Evolutionary conservation across 208 protist species (phyloP).

Genomic region (Entamoeba histolytica): DNA sequence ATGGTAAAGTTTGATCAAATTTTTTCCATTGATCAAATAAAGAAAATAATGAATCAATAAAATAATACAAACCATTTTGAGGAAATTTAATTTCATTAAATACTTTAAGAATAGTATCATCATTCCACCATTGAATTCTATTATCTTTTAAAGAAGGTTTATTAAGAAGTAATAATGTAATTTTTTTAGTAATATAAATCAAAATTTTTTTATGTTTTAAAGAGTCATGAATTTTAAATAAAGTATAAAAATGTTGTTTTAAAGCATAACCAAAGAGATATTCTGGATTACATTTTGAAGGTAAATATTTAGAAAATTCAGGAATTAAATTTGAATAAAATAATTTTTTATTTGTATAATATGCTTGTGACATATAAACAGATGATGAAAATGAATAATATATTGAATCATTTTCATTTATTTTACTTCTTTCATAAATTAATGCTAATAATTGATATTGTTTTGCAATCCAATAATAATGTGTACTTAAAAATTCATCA

Average conservation of each 20-base stretch:
- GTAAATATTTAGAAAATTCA: not conserved
- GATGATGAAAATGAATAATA: not conserved
- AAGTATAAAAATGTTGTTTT: not conserved
- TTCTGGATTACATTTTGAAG: not conserved
- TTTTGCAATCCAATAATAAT: not conserved
- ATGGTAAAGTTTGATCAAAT: not conserved
- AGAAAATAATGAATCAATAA: not conserved
- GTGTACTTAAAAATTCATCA: not conserved
- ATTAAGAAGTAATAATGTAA: not conserved
- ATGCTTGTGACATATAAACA: not conserved
- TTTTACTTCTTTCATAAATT: not conserved
- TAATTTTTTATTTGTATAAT: not conserved
- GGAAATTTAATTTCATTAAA: not conserved
- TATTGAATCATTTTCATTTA: not conserved
- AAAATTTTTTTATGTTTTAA: not conserved
- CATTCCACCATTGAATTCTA: not conserved
- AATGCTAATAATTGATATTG: not conserved
- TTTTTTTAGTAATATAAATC: not conserved
- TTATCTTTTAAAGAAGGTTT: not conserved
- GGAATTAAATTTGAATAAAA: not conserved
- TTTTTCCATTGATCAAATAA: not conserved
- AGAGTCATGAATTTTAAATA: not conserved
- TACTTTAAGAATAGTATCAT: not conserved
- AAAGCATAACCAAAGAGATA: not conserved
- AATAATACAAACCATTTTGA: not conserved